Evolutionary conservation across 2,329 filamentous ascomycete species (phyloP), one percentile per base, ranked within the genome.

Genomic region (Dendrostoma leiphaemia): DNA sequence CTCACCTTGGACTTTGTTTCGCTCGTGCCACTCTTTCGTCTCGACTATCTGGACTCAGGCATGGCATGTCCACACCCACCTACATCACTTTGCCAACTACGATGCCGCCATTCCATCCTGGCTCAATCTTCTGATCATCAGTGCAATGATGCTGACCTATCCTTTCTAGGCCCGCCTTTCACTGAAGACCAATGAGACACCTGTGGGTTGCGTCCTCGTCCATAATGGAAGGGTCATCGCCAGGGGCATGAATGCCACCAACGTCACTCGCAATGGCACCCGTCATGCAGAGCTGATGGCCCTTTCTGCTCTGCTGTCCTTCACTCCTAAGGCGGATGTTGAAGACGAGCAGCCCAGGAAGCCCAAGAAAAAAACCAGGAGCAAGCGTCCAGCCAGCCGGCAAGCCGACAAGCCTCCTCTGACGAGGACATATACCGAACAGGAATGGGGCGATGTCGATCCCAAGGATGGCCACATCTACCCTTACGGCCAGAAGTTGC

Each of bases 261-360:
- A 97, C 65, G 81, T 89, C 62, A 94, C 89, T 24, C 84, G 93
- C 45, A 85, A 96, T 75, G 94, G 94, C 41, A 97, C 94, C 44
- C 85, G 92, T 24, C 94, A 99, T 71, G 94, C 94, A 41, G 94
- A 99, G 69, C 95, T 97, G 67, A 86, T 97, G 72, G 94, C 92
- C 45, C 80, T 99, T 44, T 76, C 74, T 17, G 78, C 82, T 19
- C 69, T 84, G 12, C 68, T 82, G 32, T 79, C 79, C 13, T 73
- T 74, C 43, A 67, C 66, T 35, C 61, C 65, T 24, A 59, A 66
- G 3, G 60, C 60, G 37, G 67, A 68, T 29, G 58, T 61, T 15
- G 74, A 70, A 60, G 23, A 41, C 4, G 54, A 40, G 59, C 62
- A 38, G 40, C 49, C 4, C 48, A 48, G 44, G 37, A 54, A 54